Base-by-base conservation (phyloP, 2,329 filamentous ascomycete genomes). In the Aureobasidium uvarum region DNA sequence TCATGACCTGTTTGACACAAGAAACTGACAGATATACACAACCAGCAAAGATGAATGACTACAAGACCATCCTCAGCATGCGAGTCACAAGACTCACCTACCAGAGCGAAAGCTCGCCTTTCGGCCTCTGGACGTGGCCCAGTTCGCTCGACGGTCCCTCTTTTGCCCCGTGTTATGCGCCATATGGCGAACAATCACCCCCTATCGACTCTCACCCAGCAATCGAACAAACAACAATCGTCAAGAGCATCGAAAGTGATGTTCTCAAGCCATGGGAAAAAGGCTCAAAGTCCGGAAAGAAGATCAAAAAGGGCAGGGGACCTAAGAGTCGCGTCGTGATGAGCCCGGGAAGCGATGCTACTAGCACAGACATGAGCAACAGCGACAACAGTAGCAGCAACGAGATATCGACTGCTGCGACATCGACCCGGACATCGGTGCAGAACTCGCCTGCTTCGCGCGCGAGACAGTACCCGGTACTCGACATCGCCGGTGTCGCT, bases 181-280 rank as follows among this genome's bases (percentile, higher is more conserved):
- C 63, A 10, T 65, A 51, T n/a, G 63, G 63, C 10, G 50, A 36
- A 13, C 36, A n/a, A 39, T n/a, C 43, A 2, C n/a, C 25, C 11
- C 18, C 36, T 16, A 20, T 33, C n/a, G 7, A 1, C 14, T 18
- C 46, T 31, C 14, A 18, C 14, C 16, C 14, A 10, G 6, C 25
- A n/a, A 0, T 18, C 14, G 25, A 18, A 31, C 46, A 31, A 11
- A 25, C 25, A n/a, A n/a, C 5, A n/a, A 2, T 5, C 16, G 6
- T 31, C 14, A 7, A 7, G 4, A n/a, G 14, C 2, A 31, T 18
- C 25, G 25, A 50, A 4, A 31, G 1, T n/a, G 46, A 31, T n/a
- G 14, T 13, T 13, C 54, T 43, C 4, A 58, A 38, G 25, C 54
- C 38, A 6, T 58, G 54, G 54, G 54, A 45, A 39, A 39, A 39